Evolutionary conservation across 352 stramenopile genomes (phyloP).

Genomic region (Pythium rishiriense): DNA sequence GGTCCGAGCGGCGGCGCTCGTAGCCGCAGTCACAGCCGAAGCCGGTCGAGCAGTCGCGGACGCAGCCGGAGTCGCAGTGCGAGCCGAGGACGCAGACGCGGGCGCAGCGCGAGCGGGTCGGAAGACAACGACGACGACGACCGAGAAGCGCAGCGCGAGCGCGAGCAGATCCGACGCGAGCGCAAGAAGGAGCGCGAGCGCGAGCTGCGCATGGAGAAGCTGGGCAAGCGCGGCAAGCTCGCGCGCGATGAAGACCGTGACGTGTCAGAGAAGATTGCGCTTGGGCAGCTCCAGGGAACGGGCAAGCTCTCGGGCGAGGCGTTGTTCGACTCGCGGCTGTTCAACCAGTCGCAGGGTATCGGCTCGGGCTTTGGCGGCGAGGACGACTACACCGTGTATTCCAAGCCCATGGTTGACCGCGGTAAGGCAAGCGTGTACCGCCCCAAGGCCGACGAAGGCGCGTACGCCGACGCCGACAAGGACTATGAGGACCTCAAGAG

Average conservation of each 20-base stretch:
- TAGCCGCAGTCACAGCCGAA: slow-evolving; percentile 20
- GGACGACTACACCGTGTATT: slow-evolving; percentile 99
- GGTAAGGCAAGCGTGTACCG: slow-evolving; percentile 89
- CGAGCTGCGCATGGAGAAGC: slow-evolving; percentile 94
- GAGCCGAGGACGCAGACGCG: slow-evolving; percentile 26
- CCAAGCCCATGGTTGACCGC: slow-evolving; percentile 95
- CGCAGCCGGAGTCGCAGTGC: slow-evolving; percentile 19
- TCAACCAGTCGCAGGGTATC: slow-evolving; percentile 97
- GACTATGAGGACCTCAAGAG: slow-evolving; percentile 93
- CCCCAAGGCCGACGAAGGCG: slow-evolving; percentile 87
- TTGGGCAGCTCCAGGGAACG: slow-evolving; percentile 94
- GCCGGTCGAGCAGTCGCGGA: slow-evolving; percentile 6
- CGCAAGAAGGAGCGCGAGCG: slow-evolving; percentile 94
- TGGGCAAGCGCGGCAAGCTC: slow-evolving; percentile 88
- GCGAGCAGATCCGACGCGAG: slow-evolving; percentile 86
- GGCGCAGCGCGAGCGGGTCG: slow-evolving; percentile 28
- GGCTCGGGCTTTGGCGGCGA: slow-evolving; percentile 95
- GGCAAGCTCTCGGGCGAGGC: slow-evolving; percentile 81
- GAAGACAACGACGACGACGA: slow-evolving; percentile 50
- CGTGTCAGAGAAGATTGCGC: slow-evolving; percentile 98
- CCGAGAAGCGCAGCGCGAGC: slow-evolving; percentile 47
- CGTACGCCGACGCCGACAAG: slow-evolving; percentile 78
- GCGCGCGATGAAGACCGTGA: slow-evolving; percentile 96
- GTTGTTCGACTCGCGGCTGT: slow-evolving; percentile 97
- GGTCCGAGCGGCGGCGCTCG: slow-evolving; percentile 18